Conservation (phyloP, 192 early-diverging fungal species). For the Geranomyces michiganensis region DNA sequence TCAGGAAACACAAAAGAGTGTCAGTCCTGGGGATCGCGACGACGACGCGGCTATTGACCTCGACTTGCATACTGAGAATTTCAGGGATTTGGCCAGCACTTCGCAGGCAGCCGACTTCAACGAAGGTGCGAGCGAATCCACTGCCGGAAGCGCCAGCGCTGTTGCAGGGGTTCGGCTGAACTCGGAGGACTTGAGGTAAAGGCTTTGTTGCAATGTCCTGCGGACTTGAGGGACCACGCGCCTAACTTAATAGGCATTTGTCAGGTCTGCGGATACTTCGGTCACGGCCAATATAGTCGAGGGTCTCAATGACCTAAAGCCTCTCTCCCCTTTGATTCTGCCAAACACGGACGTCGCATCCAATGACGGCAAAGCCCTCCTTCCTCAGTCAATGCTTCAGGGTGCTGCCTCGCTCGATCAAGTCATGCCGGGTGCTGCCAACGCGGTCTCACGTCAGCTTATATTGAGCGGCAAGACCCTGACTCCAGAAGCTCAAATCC, state of each 20-base stretch:
- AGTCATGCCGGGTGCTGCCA: background rate
- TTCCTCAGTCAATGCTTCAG: conserved; percentile 1
- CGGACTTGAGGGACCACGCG: background rate
- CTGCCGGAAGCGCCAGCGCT: background rate
- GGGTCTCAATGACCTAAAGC: background rate
- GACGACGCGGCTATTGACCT: conserved; percentile 3
- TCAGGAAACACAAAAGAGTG: background rate
- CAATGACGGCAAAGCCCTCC: background rate
- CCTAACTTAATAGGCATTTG: background rate
- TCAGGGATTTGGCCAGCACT: background rate
- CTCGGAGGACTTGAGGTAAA: conserved; percentile 5
- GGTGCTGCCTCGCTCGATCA: conserved; percentile 4
- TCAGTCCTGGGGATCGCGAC: conserved; percentile 4
- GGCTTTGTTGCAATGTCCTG: background rate
- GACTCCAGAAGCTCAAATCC: background rate
- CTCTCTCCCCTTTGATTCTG: background rate
- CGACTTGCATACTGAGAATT: conserved; percentile 1
- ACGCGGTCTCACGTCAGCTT: background rate
- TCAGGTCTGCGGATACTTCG: conserved; percentile 4
- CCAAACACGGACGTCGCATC: conserved; percentile 2
- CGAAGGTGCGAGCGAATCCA: background rate
- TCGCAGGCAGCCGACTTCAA: background rate
- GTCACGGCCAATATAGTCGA: conserved; percentile 2
- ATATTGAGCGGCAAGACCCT: background rate
- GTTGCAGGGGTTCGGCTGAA: background rate